A percentile compares a stretch with the other conserved stretches of the same genome.
Conservation (phyloP, 2,329 filamentous ascomycete genomes). For the Tolypocladium sp. region DNA sequence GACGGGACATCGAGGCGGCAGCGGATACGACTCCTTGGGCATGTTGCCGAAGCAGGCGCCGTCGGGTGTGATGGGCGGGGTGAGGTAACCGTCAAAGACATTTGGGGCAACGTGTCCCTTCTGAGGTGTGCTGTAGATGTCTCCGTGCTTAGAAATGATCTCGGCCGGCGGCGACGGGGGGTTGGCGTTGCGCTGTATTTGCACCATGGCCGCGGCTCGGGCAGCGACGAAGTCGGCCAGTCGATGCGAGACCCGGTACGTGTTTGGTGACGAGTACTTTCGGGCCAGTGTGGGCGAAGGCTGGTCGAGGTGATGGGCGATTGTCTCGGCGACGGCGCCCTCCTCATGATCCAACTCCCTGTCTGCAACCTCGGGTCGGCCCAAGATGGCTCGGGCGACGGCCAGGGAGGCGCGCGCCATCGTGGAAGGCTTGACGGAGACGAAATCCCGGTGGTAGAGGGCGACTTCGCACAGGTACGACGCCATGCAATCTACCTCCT, state of each 20-base stretch:
- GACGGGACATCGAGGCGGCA: slow-evolving; percentile 49
- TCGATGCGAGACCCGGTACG: slow-evolving; percentile 44
- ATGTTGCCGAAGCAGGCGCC: slow-evolving; percentile 44
- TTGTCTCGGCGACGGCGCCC: slow-evolving; percentile 52
- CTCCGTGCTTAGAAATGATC: slow-evolving; percentile 40
- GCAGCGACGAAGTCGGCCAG: slow-evolving; percentile 51
- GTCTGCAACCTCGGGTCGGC: slow-evolving; percentile 65
- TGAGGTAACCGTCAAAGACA: slow-evolving; percentile 67
- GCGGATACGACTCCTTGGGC: slow-evolving; percentile 36
- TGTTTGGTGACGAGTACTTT: slow-evolving; percentile 47
- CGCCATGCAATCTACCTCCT: slow-evolving; percentile 89
- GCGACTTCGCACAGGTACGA: slow-evolving; percentile 92
- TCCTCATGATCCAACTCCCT: slow-evolving; percentile 70
- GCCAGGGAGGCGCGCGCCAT: slow-evolving; percentile 84
- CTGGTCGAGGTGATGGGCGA: slow-evolving; percentile 51
- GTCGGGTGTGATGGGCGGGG: slow-evolving; percentile 78
- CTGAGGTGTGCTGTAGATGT: slow-evolving; percentile 69
- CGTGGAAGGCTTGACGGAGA: slow-evolving; percentile 82
- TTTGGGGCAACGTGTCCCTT: slow-evolving; percentile 59
- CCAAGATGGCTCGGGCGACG: slow-evolving; percentile 77
- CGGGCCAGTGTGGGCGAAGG: slow-evolving; percentile 48
- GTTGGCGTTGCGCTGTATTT: slow-evolving; percentile 35
- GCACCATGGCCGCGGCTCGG: slow-evolving; percentile 36
- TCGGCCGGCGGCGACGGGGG: slow-evolving; percentile 55
- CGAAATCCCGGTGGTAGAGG: slow-evolving; percentile 93